Base-by-base conservation (phyloP, 352 stramenopile species). In the Globisporangium heterothallicum region DNA sequence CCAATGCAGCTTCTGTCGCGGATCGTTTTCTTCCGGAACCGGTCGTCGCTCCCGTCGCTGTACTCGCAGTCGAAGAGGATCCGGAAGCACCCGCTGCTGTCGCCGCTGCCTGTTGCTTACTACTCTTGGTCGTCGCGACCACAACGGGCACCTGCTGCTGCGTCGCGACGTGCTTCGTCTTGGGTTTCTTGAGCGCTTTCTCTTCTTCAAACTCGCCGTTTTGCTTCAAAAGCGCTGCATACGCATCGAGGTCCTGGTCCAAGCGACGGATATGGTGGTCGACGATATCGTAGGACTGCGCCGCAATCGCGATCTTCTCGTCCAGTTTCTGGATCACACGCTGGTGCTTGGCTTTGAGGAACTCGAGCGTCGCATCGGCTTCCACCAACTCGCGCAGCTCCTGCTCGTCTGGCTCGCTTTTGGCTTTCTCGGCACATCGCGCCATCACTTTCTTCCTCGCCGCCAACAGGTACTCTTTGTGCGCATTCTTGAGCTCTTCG, bases 221-320 rank as follows among this genome's bases (percentile, higher is more conserved):
- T 34, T 75, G 70, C 55, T 85, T 86, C 22, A 94, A 59, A 22
- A 92, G 58, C 42, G 72, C 49, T 10, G 73, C 70, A 50, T 91
- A 94, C 26, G 65, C 84, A 42, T 88, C 83, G 6, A 94, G 53
- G 42, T 92, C 83, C 45, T 84, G 64, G 49, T 92, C 83, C 22
- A 94, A 47, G 8, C 83, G 80, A 6, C 79, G 76, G 54, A 94
- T 94, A 44, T 94, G 83, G 61, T 92, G 83, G 56, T 94, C 83
- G 22, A 94, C 78, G 49, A 94, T 72, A 63, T 92, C 83, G 62
- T 94, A 94, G 35, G 71, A 87, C 60, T 94, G 83, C 47, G 77
- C 78, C 16, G 83, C 83, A 54, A 94, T 94, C 41, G 83, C 83
- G 45, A 92, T 84, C 55, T 94, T 94, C 68, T 94, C 83, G 61